phyloP scores from a whole-genome alignment of 306 rosid genomes.

The Rubus idaeus region DNA sequence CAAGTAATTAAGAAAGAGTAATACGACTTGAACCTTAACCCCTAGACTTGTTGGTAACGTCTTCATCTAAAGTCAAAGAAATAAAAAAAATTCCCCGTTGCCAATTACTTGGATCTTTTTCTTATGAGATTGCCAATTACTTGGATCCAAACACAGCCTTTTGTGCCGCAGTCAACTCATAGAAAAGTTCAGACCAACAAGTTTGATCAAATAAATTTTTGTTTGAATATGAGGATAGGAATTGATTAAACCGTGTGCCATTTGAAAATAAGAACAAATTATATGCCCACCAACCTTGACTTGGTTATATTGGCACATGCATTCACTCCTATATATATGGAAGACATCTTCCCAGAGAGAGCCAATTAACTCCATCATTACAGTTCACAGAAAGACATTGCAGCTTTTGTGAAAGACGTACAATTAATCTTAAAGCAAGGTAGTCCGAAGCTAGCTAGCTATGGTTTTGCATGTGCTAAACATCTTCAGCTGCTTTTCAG shows the following conservation, averaged over 20 bases:
- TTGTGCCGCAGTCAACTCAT: background rate
- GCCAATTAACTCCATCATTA: background rate
- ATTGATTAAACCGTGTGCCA: background rate
- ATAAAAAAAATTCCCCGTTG: background rate
- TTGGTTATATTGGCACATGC: background rate
- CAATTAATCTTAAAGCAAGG: background rate
- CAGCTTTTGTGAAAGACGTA: background rate
- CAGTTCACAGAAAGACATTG: background rate
- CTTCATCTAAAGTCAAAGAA: no score
- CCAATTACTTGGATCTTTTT: background rate
- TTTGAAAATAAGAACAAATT: background rate
- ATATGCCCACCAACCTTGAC: slow-evolving; percentile 4
- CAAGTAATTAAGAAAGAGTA: no score
- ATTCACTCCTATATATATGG: background rate
- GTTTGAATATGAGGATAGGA: background rate
- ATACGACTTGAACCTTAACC: no score
- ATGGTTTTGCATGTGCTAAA: slow-evolving; percentile 46
- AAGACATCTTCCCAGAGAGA: background rate
- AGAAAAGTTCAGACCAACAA: background rate
- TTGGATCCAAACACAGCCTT: background rate
- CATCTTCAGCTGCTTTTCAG: slow-evolving; percentile 60
- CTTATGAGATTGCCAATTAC: background rate
- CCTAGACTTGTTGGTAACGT: no score
- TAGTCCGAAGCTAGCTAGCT: background rate
- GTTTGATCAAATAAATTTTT: background rate